A percentile compares a stretch with the other conserved stretches of the same genome.
phyloP scores from a whole-genome alignment of 345 rosid species.

The Citrus australasica region DNA sequence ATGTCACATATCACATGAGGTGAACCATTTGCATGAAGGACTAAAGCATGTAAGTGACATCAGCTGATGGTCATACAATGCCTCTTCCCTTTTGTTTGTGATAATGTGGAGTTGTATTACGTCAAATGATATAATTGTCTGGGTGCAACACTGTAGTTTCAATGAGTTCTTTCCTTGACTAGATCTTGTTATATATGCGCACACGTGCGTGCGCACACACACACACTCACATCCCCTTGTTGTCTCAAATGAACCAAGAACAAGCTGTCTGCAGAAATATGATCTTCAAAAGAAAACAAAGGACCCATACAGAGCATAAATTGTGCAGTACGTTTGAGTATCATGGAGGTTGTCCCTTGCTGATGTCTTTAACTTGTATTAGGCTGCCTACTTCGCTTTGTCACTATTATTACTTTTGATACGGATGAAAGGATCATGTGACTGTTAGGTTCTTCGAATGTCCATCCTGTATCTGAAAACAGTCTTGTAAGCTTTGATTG shows the following conservation, averaged over 20 bases:
- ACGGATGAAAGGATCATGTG: too few species aligned
- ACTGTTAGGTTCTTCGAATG: too few species aligned
- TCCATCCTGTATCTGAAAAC: too few species aligned
- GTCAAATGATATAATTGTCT: background rate
- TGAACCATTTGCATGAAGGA: conserved; percentile 99
- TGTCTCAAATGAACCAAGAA: background rate
- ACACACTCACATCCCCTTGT: too few species aligned
- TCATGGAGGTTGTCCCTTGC: background rate
- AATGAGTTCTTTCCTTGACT: background rate
- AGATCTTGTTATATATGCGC: background rate
- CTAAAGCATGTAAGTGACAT: conserved; percentile 73
- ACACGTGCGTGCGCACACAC: too few species aligned
- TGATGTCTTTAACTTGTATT: background rate
- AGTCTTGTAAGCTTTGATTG: too few species aligned
- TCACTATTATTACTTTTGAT: background rate
- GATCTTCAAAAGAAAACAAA: background rate
- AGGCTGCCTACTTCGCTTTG: background rate
- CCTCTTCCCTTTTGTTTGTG: background rate
- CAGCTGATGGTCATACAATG: background rate
- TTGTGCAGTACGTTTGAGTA: background rate
- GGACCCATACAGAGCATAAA: background rate
- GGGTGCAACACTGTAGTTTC: background rate
- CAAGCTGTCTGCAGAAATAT: background rate
- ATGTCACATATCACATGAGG: conserved; percentile 98
- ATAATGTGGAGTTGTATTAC: background rate